Evolutionary conservation across 805 yeast genomes (phyloP), one percentile per base, ranked within the genome.

Genomic region (Saccharomycopsis capsularis): DNA sequence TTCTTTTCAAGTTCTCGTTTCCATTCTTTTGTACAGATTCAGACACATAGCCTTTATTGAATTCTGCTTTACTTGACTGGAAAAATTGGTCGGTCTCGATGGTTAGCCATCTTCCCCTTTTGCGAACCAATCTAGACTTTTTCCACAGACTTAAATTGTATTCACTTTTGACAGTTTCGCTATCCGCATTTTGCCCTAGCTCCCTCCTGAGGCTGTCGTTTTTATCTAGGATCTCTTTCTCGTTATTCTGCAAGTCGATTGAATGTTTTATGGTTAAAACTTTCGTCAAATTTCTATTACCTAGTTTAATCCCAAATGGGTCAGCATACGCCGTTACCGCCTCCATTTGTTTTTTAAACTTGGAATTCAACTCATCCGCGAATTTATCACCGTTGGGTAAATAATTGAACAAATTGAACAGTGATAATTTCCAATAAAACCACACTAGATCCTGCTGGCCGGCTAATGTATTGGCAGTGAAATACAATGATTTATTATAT

Each of bases 211-310:
- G 29, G 18, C n/a, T 23, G 23, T 29, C 25, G 4, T 22, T 18
- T 39, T 43, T 37, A 2, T 36, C 35, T 3, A n/a, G 7, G 18
- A 16, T 16, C 9, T 42, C 30, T 22, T 42, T 16, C 2, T 42
- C 36, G 9, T 4, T 42, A 21, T 38, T 42, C 39, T 22, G 19
- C 44, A 11, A 22, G n/a, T 30, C 23, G 24, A 43, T 30, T 29
- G 19, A 34, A 34, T 6, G 46, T 15, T 22, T 35, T 43, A 3
- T 34, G 23, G 34, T 35, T 3, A 51, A 25, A 18, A 46, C 36
- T 23, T 52, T 52, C 5, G 55, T 42, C 4, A 52, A 13, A 38
- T 49, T 50, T 35, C 55, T 36, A 27, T 50, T 52, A 22, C 55
- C 55, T 29, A 42, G 49, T 25, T 40, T 34, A 22, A 52, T 49